Conservation (phyloP, 1,284 basidiomycete species). For the Sphagnurus paluster region DNA sequence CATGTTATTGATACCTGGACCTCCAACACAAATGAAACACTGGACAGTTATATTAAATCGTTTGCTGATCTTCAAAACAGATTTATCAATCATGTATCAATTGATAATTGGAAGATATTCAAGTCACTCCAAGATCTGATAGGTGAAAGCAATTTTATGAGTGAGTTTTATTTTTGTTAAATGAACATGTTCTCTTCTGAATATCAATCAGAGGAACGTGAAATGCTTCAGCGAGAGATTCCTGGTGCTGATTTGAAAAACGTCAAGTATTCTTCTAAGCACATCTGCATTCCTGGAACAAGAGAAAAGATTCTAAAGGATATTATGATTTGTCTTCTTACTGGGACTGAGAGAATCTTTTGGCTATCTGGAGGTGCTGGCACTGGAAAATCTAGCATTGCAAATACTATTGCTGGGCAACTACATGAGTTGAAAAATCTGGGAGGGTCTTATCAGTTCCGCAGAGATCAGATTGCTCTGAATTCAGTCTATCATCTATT, state of each 20-base stretch:
- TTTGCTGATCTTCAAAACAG: neutral
- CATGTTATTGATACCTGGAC: neutral
- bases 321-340: neutral
- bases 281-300: neutral
- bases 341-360: neutral
- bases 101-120: neutral
- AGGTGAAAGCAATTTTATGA: neutral
- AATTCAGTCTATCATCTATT: neutral
- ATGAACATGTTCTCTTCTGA: neutral
- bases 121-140: neutral
- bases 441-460: neutral
- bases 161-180: neutral
- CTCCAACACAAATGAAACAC: neutral
- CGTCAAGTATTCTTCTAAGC: neutral
- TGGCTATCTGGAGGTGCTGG: slow-evolving; percentile 6
- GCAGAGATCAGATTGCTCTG: neutral
- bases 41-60: neutral
- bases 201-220: neutral
- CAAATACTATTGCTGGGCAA: neutral
- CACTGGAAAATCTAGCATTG: slow-evolving; percentile 3
- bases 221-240: neutral
- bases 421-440: neutral
- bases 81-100: neutral
- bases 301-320: neutral
- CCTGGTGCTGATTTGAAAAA: neutral